Base-by-base conservation (phyloP, 371 early-diverging fungal species). In the Mucor velutinosus region DNA sequence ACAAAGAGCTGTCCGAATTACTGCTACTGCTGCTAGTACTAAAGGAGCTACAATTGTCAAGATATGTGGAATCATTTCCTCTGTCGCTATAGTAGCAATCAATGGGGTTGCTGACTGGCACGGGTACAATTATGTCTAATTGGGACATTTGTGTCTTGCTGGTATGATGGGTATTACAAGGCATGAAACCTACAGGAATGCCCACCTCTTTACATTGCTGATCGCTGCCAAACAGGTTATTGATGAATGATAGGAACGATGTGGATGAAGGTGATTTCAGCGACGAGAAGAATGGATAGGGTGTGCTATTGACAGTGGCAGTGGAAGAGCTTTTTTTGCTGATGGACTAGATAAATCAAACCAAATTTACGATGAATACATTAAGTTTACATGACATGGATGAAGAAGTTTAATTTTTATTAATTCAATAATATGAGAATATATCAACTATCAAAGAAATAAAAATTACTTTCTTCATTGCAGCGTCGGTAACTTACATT, bases 161-260 rank as follows among this genome's bases (percentile, higher is more conserved):
- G 27, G 58, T 35, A 49, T 39, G 30, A 25, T 32, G 17, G 8
- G 58, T 63, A 49, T 32, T 49, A 29, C 69, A 35, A 30, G 73
- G 73, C 73, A 73, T 73, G 17, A 73, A 73, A 4, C 73, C 73
- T 14, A 73, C 73, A 27, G 57, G 51, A 25, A 25, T 69, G 19
- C 62, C 33, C 49, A 43, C n/a, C 49, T 59, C 53, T 64, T 72
- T 60, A 15, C 51, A 58, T 14, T 21, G 39, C 51, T 41, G 33
- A 41, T 45, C 51, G 7, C 23, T 62, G 66, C 21, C 56, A 53
- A 60, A 64, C 29, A 72, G 10, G 25, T 2, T 57, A 29, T 56
- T 60, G 55, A 75, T 61, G 15, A 66, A 53, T 30, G 75, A 70
- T 3, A 66, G 49, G 15, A 73, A 58, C 17, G 69, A 69, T 17